Percentiles rank a stretch among this genome's conserved stretches.
phyloP scores from a whole-genome alignment of 805 yeast genomes.

The Yarrowia divulgata region DNA sequence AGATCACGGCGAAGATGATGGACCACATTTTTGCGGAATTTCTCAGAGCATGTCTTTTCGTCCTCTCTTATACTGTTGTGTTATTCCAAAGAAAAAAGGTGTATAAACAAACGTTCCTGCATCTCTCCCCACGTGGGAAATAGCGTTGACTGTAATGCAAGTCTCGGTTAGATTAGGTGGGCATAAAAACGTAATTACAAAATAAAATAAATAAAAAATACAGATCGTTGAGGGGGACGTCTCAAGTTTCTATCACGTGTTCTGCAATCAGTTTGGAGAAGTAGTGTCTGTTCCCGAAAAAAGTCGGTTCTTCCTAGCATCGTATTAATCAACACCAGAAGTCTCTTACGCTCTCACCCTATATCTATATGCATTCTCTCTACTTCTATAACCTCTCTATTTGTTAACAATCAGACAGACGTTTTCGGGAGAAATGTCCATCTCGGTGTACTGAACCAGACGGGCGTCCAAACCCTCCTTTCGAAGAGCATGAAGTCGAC shows the following conservation, averaged over 20 bases:
- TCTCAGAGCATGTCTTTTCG: not conserved
- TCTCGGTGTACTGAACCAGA: constrained; percentile 65
- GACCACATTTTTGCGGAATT: not conserved
- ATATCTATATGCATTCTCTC: not conserved
- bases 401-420: constrained; percentile 54
- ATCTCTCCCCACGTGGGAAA: constrained; percentile 25
- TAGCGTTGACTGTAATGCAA: constrained; percentile 10
- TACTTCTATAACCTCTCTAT: constrained; percentile 15
- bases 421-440: constrained; percentile 72
- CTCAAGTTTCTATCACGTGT: too few relatives aligned
- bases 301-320: too few relatives aligned
- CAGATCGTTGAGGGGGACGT: not conserved
- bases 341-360: too few relatives aligned
- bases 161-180: not conserved
- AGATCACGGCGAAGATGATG: not conserved
- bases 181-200: not conserved
- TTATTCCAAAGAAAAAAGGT: not conserved
- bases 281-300: too few relatives aligned
- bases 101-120: constrained; percentile 11
- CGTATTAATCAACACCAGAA: too few relatives aligned
- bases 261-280: not conserved
- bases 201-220: too few relatives aligned
- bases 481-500: constrained; percentile 62
- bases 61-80: not conserved
- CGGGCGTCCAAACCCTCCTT: constrained; percentile 51